phyloP scores from a whole-genome alignment of 1,284 basidiomycete species.

The Tilletia setariae region DNA sequence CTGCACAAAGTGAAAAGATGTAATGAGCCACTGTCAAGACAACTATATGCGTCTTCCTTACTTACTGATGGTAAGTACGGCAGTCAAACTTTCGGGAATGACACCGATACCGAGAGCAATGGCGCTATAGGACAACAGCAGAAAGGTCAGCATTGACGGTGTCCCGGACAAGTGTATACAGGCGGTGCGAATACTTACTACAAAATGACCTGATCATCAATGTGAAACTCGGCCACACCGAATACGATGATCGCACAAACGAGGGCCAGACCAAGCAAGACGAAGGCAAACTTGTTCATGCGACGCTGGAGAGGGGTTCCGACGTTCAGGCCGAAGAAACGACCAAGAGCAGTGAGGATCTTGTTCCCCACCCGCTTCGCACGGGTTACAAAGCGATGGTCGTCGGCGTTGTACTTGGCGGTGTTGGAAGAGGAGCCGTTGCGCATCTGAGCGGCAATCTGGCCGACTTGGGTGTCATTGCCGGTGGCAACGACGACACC shows the following conservation, averaged over 20 bases:
- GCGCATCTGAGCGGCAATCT: slow-evolving; percentile 44
- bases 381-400: background rate
- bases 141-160: background rate
- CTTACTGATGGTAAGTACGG: slow-evolving; percentile 55
- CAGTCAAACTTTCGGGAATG: slow-evolving; percentile 55
- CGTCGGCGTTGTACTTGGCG: too few relatives aligned
- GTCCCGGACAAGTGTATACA: background rate
- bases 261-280: slow-evolving; percentile 63
- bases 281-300: slow-evolving; percentile 64
- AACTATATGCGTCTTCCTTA: slow-evolving; percentile 29
- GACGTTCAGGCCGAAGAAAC: slow-evolving; percentile 57
- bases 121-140: slow-evolving; percentile 20
- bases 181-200: slow-evolving; percentile 56
- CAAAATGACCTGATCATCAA: slow-evolving; percentile 58
- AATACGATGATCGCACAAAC: slow-evolving; percentile 60
- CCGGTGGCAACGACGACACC: slow-evolving; percentile 45
- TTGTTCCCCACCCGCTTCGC: background rate
- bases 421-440: background rate
- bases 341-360: background rate
- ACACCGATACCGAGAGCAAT: slow-evolving; percentile 50
- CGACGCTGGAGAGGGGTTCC: slow-evolving; percentile 67
- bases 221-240: slow-evolving; percentile 57
- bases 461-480: slow-evolving; percentile 43
- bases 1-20: background rate
- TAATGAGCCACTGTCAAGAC: background rate